These are phyloP conservation scores for Ceriops decandra DNA, from an alignment of 345 rosid genomes.

Conservation along the genomic window DNA sequence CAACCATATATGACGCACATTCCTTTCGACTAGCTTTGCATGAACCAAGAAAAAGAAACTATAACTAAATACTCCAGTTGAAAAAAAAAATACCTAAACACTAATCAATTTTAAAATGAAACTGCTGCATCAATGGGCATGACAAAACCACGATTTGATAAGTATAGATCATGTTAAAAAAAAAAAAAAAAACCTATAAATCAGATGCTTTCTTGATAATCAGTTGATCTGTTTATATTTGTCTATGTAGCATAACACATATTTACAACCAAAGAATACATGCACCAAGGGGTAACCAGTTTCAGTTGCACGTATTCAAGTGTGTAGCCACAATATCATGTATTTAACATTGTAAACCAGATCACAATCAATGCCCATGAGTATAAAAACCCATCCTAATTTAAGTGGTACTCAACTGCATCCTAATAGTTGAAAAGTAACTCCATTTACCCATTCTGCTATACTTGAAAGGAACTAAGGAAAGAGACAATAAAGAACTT, in stretches of 20 bases:
- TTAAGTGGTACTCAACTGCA: not conserved
- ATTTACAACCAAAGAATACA: not conserved
- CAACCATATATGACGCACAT: slow-evolving; percentile 91
- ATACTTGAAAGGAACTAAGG: not conserved
- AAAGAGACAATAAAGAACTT: not conserved
- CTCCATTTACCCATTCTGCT: not conserved
- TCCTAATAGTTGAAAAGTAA: not conserved
- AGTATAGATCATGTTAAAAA: no score
- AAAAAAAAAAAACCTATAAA: no score
- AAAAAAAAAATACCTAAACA: not conserved
- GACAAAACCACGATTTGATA: no score
- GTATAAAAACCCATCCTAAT: not conserved
- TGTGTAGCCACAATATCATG: no score
- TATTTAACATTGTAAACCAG: no score
- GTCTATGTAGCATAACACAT: no score
- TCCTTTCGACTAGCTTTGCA: slow-evolving; percentile 99
- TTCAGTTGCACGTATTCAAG: no score
- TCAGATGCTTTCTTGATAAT: no score
- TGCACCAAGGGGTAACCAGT: not conserved
- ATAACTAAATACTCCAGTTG: slow-evolving; percentile 1
- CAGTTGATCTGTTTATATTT: no score
- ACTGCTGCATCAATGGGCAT: no score
- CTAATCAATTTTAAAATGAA: not conserved
- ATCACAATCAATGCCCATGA: not conserved
- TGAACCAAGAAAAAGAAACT: slow-evolving; percentile 49